A percentile compares a stretch with the other conserved stretches of the same genome.
These are phyloP conservation scores for Colletotrichum gigasporum DNA, from an alignment of 2,329 filamentous ascomycete genomes.

Conservation along the genomic window DNA sequence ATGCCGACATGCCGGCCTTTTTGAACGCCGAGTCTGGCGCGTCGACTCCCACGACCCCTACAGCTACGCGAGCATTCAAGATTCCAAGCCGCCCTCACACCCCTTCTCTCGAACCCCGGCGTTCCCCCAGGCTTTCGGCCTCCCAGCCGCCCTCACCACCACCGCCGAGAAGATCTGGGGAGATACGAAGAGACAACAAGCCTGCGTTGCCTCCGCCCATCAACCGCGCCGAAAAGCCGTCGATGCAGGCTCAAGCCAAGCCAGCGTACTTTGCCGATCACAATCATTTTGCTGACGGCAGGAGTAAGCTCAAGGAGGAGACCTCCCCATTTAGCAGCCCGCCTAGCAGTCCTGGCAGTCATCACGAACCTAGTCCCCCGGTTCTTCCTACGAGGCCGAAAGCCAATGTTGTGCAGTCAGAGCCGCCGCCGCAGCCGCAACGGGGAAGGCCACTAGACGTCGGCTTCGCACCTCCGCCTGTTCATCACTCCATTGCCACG, in stretches of 20 bases:
- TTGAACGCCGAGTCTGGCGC: slow-evolving; percentile 58
- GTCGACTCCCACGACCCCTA: slow-evolving; percentile 50
- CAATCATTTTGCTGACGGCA: slow-evolving; percentile 40
- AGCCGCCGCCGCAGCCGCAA: slow-evolving; percentile 31
- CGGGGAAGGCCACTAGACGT: slow-evolving; percentile 45
- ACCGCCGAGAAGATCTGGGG: slow-evolving; percentile 69
- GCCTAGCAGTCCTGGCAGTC: slow-evolving; percentile 75
- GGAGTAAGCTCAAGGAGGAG: slow-evolving; percentile 50
- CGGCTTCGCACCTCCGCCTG: slow-evolving; percentile 61
- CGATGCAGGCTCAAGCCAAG: slow-evolving; percentile 42
- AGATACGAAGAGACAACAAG: slow-evolving; percentile 60
- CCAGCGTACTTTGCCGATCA: slow-evolving; percentile 37
- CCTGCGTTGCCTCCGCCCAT: slow-evolving; percentile 73
- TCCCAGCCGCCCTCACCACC: slow-evolving; percentile 70
- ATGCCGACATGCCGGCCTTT: slow-evolving; percentile 54
- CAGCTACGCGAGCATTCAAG: slow-evolving; percentile 57
- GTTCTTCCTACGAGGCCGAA: slow-evolving; percentile 57
- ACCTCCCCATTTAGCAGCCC: slow-evolving; percentile 89
- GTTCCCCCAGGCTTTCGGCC: slow-evolving; percentile 57
- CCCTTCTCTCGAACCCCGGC: slow-evolving; percentile 57
- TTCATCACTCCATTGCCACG: slow-evolving; percentile 57
- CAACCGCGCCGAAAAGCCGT: slow-evolving; percentile 79
- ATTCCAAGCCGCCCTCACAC: slow-evolving; percentile 66
- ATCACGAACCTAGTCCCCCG: slow-evolving; percentile 61
- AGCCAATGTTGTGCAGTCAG: slow-evolving; percentile 34